These are phyloP conservation scores for Umbellularia californica DNA, from an alignment of 164 flowering plant genomes.

Conservation along the genomic window DNA sequence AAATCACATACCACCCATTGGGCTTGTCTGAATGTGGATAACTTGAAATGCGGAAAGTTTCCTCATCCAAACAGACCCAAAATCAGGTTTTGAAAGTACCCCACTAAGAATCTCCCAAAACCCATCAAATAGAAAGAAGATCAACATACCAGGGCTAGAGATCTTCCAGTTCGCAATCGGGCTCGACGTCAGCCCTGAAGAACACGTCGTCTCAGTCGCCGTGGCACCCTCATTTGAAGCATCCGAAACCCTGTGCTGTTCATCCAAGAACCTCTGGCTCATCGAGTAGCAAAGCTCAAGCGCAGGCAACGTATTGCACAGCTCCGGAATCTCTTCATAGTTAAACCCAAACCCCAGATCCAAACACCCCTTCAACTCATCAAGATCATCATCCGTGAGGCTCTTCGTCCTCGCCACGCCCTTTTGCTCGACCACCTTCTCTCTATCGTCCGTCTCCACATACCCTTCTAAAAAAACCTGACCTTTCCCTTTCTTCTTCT, in stretches of 20 bases:
- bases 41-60: too few relatives aligned
- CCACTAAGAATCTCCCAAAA: too few relatives aligned
- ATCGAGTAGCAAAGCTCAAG: constrained; percentile 88
- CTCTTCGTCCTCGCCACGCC: constrained; percentile 55
- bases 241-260: constrained; percentile 34
- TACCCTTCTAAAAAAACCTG: constrained; percentile 71
- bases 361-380: constrained; percentile 75
- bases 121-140: not conserved
- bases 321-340: constrained; percentile 87
- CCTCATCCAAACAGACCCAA: too few relatives aligned
- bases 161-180: constrained; percentile 83
- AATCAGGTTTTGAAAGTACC: too few relatives aligned
- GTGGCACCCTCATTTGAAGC: constrained; percentile 10
- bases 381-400: constrained; percentile 71
- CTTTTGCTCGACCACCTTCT: constrained; percentile 15
- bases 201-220: constrained; percentile 7
- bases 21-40: too few relatives aligned
- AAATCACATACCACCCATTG: too few relatives aligned
- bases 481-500: constrained; percentile 38
- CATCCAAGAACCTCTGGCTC: constrained; percentile 74
- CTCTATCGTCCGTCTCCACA: constrained; percentile 44
- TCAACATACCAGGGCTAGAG: constrained; percentile 77
- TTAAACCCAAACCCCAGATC: constrained; percentile 89
- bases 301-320: constrained; percentile 80
- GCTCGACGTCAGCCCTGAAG: constrained; percentile 22